Evolutionary conservation across 1,284 basidiomycete genomes (phyloP).

Genomic region (Ustilago curta): DNA sequence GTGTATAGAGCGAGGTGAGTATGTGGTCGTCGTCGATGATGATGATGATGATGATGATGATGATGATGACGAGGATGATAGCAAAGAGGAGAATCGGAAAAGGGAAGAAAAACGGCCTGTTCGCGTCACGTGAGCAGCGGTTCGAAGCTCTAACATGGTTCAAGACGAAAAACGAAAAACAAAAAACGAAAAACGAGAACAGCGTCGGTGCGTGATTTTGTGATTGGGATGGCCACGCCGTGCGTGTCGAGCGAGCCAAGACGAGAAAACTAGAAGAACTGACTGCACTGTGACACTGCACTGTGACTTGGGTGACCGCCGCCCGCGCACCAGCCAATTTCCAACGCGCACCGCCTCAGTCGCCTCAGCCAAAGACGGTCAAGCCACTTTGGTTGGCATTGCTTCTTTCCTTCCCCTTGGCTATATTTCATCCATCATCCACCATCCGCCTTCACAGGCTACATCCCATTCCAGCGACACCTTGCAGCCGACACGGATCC

Average conservation of each 20-base stretch:
- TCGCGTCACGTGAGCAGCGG: slow-evolving; percentile 1
- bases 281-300: too few species aligned
- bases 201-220: too few species aligned
- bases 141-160: neutral
- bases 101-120: neutral
- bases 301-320: too few species aligned
- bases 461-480: neutral
- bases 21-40: slow-evolving; percentile 1
- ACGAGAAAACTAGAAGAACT: slow-evolving; percentile 5
- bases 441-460: neutral
- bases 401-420: too few species aligned
- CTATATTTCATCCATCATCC: too few species aligned
- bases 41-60: neutral
- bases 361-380: too few species aligned
- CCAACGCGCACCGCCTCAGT: too few species aligned
- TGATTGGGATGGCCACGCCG: slow-evolving; percentile 2
- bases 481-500: neutral
- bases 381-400: too few species aligned
- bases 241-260: neutral
- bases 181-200: neutral
- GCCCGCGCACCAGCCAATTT: too few species aligned
- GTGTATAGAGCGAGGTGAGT: too few species aligned
- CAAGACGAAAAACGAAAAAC: too few species aligned
- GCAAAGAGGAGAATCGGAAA: neutral
- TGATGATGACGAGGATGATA: neutral